A percentile compares a stretch with the other conserved stretches of the same genome.
Conservation (phyloP, 2,329 filamentous ascomycete genomes). For the Parascedosporium putredinis region DNA sequence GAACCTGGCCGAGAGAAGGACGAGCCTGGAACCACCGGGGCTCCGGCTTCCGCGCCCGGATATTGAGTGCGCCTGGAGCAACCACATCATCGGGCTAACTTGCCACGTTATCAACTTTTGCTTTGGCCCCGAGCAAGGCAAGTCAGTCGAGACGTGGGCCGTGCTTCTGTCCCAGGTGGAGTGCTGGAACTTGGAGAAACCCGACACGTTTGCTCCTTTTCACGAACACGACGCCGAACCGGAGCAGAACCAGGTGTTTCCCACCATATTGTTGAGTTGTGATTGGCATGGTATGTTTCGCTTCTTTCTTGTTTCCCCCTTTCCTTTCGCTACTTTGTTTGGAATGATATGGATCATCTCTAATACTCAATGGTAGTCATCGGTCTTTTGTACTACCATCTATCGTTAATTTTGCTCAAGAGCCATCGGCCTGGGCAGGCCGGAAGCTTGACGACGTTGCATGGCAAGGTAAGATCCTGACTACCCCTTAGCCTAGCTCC, state of each 20-base stretch:
- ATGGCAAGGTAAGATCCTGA: not conserved
- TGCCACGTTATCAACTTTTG: not conserved
- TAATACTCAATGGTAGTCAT: not conserved
- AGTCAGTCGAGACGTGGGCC: not conserved
- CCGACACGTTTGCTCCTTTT: not conserved
- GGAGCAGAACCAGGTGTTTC: not conserved
- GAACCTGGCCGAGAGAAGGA: not conserved
- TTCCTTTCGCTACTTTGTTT: too few species aligned
- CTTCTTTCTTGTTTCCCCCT: not conserved
- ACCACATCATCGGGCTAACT: not conserved
- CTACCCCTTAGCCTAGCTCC: not conserved
- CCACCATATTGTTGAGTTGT: not conserved
- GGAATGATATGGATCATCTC: too few species aligned
- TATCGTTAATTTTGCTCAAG: not conserved
- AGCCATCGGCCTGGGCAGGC: not conserved
- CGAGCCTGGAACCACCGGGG: not conserved
- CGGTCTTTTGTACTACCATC: not conserved
- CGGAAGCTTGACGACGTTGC: not conserved
- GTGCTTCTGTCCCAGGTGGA: not conserved
- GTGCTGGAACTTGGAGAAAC: not conserved
- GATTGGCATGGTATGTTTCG: not conserved
- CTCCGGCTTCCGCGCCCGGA: not conserved
- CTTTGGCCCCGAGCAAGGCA: not conserved
- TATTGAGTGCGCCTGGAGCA: not conserved
- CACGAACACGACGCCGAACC: not conserved